A percentile compares a stretch with the other conserved stretches of the same genome.
phyloP scores from a whole-genome alignment of 768 basidiomycete species.

The Trametes sanguinea region DNA sequence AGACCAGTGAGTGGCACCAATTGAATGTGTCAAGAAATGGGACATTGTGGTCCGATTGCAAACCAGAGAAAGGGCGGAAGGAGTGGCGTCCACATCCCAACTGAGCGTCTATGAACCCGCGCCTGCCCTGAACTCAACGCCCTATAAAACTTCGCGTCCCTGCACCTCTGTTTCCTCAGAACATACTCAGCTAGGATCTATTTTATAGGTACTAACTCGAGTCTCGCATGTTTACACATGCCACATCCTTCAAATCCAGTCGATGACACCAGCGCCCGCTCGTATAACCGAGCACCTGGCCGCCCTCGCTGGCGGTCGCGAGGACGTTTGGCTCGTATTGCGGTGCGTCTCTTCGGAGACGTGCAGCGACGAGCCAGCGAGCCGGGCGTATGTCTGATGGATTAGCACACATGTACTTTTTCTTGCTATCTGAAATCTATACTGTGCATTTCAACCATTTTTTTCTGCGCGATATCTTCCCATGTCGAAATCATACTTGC shows the following conservation, averaged over 20 bases:
- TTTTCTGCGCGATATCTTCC: background rate
- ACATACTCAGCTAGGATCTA: constrained; percentile 40
- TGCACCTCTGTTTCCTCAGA: constrained; percentile 33
- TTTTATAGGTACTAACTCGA: constrained; percentile 39
- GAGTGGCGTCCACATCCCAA: too few relatives aligned
- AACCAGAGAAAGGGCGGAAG: too few relatives aligned
- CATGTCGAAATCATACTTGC: too few relatives aligned
- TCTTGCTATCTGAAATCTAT: too few relatives aligned
- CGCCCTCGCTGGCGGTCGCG: constrained; percentile 29
- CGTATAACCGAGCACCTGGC: constrained; percentile 42
- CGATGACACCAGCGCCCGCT: constrained; percentile 38
- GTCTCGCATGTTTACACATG: constrained; percentile 46
- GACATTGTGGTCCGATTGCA: too few relatives aligned
- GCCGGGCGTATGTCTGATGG: constrained; percentile 44
- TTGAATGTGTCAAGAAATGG: too few relatives aligned
- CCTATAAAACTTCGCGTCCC: constrained; percentile 3
- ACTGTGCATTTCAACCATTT: too few relatives aligned
- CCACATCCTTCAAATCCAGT: constrained; percentile 42
- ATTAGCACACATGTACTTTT: constrained; percentile 22
- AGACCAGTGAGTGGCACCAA: too few relatives aligned
- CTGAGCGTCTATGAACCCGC: too few relatives aligned
- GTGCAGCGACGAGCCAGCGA: constrained; percentile 36
- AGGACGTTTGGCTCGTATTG: constrained; percentile 38
- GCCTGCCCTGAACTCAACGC: constrained; percentile 5
- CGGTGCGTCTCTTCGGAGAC: constrained; percentile 26